Base-by-base conservation (phyloP, 495 filamentous ascomycete genomes). In the Tuber calosporum region DNA sequence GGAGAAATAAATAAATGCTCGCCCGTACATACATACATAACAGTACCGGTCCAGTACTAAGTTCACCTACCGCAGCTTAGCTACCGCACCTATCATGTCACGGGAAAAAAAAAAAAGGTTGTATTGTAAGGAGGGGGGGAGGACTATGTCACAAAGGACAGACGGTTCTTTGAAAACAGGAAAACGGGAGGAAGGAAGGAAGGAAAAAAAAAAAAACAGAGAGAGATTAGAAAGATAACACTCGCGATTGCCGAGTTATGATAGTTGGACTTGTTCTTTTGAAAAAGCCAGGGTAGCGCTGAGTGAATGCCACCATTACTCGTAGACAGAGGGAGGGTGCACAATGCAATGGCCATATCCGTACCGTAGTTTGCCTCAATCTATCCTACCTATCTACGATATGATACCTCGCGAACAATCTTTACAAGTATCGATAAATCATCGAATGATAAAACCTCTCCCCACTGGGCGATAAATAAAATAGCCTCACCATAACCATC, bases 1-100 rank as follows among this genome's bases (percentile, higher is more conserved):
- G 53, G 53, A 62, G 53, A 62, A 62, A 62, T 62, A 62, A 62
- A 62, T 62, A 62, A 62, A 43, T 62, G 26, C 53, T 62, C n/a
- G 53, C 53, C 26, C 53, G 53, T 30, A 62, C 53, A 62, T 62
- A 62, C n/a, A n/a, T n/a, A n/a, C n/a, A n/a, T n/a, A n/a, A n/a
- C n/a, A n/a, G n/a, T n/a, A n/a, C n/a, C n/a, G n/a, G n/a, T n/a
- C n/a, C n/a, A n/a, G n/a, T n/a, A n/a, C n/a, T n/a, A n/a, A n/a
- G n/a, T n/a, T n/a, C n/a, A n/a, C n/a, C n/a, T n/a, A 62, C 53
- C 53, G 53, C 53, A 30, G 53, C 53, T n/a, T n/a, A n/a, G n/a
- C n/a, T n/a, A 62, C 53, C 53, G 53, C 53, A 30, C 53, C 53
- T 30, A 62, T 62, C 53, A 62, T 30, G 30, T 62, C 53, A 62